Base-by-base conservation (phyloP, 2,329 filamentous ascomycete species). In the Rutstroemia sp. region DNA sequence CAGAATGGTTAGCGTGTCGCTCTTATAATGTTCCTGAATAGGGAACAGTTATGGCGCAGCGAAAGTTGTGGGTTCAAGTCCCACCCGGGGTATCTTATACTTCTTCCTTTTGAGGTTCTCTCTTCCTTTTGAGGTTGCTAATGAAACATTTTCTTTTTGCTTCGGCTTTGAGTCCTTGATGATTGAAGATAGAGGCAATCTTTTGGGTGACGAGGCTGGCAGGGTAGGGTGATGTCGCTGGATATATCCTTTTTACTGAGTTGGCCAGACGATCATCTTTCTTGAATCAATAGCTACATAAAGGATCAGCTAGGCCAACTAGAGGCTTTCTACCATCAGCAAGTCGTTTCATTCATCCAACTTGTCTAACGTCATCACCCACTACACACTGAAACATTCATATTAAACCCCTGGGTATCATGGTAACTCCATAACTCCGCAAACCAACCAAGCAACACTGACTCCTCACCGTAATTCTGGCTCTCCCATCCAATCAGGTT, bases 401-500 rank as follows among this genome's bases (percentile, higher is more conserved):
- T 34, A 12, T 34, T 34, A 12, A 27, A 27, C 30, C 6, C 42
- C 42, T 4, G 42, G 42, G 42, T 46, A 46, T 46, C 18, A 10
- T 21, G 12, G 39, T 21, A 23, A 45, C 42, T 19, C 42, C 42
- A 25, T 23, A 46, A 46, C 18, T 21, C 21, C 42, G 9, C 42
- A 46, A 21, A 46, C 12, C 14, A 42, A 42, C 39, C 16, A 42
- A 42, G 39, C 7, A 23, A 34, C 9, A 34, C 10, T 9, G 10
- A 34, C 30, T 2, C 4, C 10, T 30, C 53, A 70, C 49, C 68
- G 58, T 27, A 70, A 57, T 51, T 70, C 68, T n/a, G 65, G 61
- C 19, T 70, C 69, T 4, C 66, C 67, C 69, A 70, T 70, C 66
- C 68, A 70, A 44, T 64, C 63, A 5, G 68, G 68, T 48, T 69